A percentile compares a stretch with the other conserved stretches of the same genome.
These are phyloP conservation scores for Aureobasidium musti DNA, from an alignment of 2,329 filamentous ascomycete species.

Conservation along the genomic window DNA sequence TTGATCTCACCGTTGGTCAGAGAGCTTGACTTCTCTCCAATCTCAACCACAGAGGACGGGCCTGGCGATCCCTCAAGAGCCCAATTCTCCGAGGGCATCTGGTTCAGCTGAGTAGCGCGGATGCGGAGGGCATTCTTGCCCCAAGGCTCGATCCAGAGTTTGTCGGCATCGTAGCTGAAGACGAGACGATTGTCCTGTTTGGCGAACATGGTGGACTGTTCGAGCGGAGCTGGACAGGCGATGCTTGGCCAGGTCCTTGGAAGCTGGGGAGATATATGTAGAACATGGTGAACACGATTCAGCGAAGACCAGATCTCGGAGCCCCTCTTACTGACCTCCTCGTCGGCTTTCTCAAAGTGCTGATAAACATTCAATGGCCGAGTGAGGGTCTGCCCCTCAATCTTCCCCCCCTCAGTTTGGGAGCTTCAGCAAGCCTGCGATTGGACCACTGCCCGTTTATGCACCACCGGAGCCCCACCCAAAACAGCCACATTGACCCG, in stretches of 20 bases:
- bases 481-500: neutral
- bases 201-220: slow-evolving; percentile 40
- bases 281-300: neutral
- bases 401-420: neutral
- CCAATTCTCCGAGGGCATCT: slow-evolving; percentile 47
- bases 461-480: neutral
- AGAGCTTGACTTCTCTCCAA: slow-evolving; percentile 41
- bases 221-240: neutral
- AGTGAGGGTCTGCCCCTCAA: neutral
- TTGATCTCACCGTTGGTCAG: slow-evolving; percentile 54
- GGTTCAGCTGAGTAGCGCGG: slow-evolving; percentile 48
- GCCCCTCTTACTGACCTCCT: neutral
- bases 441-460: neutral
- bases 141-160: slow-evolving; percentile 54
- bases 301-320: neutral
- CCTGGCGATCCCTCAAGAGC: slow-evolving; percentile 40
- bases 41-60: slow-evolving; percentile 33
- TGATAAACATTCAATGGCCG: neutral
- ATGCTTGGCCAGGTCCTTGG: neutral
- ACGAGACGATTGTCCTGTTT: slow-evolving; percentile 59
- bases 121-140: slow-evolving; percentile 53
- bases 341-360: neutral
- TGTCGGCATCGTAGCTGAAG: slow-evolving; percentile 58
- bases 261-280: slow-evolving; percentile 4
- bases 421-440: neutral